Evolutionary conservation across 768 basidiomycete species (phyloP).

Genomic region (Phylloporus arenicola): DNA sequence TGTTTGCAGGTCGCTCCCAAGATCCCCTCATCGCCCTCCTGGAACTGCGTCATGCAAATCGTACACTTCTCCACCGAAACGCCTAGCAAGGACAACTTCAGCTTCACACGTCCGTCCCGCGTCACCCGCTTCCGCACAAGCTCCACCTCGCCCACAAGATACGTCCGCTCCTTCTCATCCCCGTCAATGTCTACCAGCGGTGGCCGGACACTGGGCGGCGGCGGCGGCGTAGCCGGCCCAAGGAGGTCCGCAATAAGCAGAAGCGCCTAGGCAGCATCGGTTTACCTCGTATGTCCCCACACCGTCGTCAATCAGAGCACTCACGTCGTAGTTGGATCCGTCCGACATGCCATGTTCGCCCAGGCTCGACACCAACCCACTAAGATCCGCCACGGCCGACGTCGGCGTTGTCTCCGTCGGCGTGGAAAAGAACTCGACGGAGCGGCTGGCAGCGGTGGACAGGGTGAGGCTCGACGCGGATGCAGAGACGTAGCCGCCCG

Average conservation of each 20-base stretch:
- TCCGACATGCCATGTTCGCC: slow-evolving; percentile 40
- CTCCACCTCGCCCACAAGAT: slow-evolving; percentile 43
- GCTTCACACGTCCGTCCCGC: slow-evolving; percentile 61
- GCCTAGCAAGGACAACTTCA: slow-evolving; percentile 63
- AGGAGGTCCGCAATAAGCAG: slow-evolving; percentile 57
- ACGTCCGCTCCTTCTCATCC: slow-evolving; percentile 8
- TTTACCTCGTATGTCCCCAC: slow-evolving; percentile 18
- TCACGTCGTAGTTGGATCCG: slow-evolving; percentile 62
- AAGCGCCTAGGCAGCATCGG: slow-evolving; percentile 43
- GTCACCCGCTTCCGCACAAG: slow-evolving; percentile 55
- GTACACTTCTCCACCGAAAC: slow-evolving; percentile 63
- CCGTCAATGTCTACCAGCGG: slow-evolving; percentile 5
- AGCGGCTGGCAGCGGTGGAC: slow-evolving; percentile 18
- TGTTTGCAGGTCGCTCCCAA: slow-evolving; percentile 58
- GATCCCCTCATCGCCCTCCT: slow-evolving; percentile 48
- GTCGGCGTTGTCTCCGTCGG: slow-evolving; percentile 27
- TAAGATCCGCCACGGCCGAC: slow-evolving; percentile 52
- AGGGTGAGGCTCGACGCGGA: slow-evolving; percentile 28
- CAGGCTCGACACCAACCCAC: slow-evolving; percentile 54
- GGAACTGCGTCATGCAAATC: slow-evolving; percentile 70
- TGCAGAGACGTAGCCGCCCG: slow-evolving; percentile 14
- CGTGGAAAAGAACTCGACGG: slow-evolving; percentile 25
- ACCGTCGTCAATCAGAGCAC: slow-evolving; percentile 29
- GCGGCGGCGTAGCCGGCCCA: slow-evolving; percentile 41
- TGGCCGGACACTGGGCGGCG: slow-evolving; percentile 2